Evolutionary conservation across 1,139 yeast species (phyloP).

Genomic region (Arxiozyma heterogenica): DNA sequence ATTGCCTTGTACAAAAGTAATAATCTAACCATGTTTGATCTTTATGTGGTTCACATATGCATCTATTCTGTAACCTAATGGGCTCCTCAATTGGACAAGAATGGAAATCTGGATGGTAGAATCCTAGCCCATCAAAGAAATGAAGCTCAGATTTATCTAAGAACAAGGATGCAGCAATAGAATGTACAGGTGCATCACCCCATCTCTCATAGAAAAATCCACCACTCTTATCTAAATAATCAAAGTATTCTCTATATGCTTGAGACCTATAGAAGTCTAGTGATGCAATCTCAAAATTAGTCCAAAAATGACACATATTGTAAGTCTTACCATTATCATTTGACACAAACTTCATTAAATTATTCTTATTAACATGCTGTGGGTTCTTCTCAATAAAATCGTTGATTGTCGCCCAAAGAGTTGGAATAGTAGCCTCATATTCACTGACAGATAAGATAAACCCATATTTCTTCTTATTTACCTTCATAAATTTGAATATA

Average conservation of each 20-base stretch:
- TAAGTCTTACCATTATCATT: conserved; percentile 59
- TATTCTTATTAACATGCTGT: conserved; percentile 53
- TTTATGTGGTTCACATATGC: conserved; percentile 52
- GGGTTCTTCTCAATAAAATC: conserved; percentile 58
- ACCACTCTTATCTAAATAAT: conserved; percentile 64
- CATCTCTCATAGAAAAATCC: conserved; percentile 88
- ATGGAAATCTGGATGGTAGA: conserved; percentile 67
- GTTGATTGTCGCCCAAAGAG: conserved; percentile 73
- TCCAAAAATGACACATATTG: conserved; percentile 83
- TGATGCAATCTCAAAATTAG: conserved; percentile 74
- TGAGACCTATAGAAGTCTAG: conserved; percentile 66
- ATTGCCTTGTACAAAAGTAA: conserved; percentile 30
- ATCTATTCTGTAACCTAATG: conserved; percentile 45
- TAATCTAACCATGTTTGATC: conserved; percentile 30
- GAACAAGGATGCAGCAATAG: conserved; percentile 75
- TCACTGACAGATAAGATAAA: conserved; percentile 81
- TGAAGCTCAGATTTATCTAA: conserved; percentile 58
- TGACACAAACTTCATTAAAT: conserved; percentile 63
- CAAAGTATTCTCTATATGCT: conserved; percentile 61
- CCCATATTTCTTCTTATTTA: conserved; percentile 62
- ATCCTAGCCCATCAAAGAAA: conserved; percentile 76
- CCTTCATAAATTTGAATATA: conserved; percentile 71
- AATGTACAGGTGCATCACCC: conserved; percentile 92
- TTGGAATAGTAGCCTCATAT: conserved; percentile 67
- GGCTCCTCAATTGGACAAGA: conserved; percentile 65